phyloP scores from a whole-genome alignment of 371 early-diverging fungal species.

The Mucor piriformis region DNA sequence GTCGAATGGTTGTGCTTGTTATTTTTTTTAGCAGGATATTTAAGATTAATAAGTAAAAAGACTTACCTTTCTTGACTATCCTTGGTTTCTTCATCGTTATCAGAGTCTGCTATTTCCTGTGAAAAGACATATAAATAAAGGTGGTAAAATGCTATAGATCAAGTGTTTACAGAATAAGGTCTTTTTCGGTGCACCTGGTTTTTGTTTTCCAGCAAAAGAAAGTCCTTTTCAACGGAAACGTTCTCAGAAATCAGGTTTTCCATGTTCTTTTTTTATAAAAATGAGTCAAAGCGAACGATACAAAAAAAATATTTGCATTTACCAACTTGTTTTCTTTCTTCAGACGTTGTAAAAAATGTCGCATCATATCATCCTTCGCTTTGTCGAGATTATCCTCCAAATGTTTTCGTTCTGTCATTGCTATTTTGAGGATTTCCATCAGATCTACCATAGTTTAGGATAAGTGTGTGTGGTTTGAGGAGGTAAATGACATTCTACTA shows the following conservation, averaged over 20 bases:
- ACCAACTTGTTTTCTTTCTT: slow-evolving; percentile 7
- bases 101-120: slow-evolving; percentile 1
- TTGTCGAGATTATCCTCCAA: slow-evolving; percentile 53
- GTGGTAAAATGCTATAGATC: not conserved
- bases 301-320: not conserved
- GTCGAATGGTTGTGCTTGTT: no score
- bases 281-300: not conserved
- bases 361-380: slow-evolving; percentile 51
- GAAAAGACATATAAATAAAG: not conserved
- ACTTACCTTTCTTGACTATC: not conserved
- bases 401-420: slow-evolving; percentile 60
- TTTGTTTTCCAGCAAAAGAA: no score
- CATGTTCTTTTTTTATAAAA: not conserved
- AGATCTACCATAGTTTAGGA: slow-evolving; percentile 41
- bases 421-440: slow-evolving; percentile 51
- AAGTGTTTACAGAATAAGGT: not conserved
- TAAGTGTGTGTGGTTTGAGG: no score
- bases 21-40: no score
- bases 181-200: not conserved
- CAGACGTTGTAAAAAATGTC: slow-evolving; percentile 7
- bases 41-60: not conserved
- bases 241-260: not conserved
- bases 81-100: not conserved
- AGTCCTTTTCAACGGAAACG: no score
- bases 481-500: not conserved